Evolutionary conservation across 2,329 filamentous ascomycete genomes (phyloP).

Genomic region (Aulographum hederae): DNA sequence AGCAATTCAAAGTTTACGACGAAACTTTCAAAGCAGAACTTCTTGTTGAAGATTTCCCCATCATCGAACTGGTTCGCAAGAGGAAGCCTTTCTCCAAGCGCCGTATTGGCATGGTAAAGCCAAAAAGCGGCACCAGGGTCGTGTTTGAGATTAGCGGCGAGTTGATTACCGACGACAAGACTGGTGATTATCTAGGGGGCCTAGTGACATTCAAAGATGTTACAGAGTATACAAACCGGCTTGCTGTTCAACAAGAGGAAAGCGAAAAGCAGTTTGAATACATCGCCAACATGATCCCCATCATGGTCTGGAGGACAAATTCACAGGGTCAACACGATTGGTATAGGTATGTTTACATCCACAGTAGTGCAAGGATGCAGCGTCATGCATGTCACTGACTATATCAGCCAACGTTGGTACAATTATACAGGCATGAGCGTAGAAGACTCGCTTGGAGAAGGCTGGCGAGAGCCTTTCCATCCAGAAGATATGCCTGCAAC

Average conservation of each 20-base stretch:
- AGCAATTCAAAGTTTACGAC: slow-evolving; percentile 42
- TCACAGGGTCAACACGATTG: slow-evolving; percentile 52
- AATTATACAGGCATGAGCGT: slow-evolving; percentile 53
- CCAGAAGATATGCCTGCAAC: slow-evolving; percentile 47
- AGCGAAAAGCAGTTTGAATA: slow-evolving; percentile 58
- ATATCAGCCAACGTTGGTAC: slow-evolving; percentile 61
- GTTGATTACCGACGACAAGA: slow-evolving; percentile 44
- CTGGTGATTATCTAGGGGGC: slow-evolving; percentile 55
- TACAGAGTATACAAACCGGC: slow-evolving; percentile 49
- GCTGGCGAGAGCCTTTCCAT: slow-evolving; percentile 49
- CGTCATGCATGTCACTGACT: no score
- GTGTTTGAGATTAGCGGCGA: slow-evolving; percentile 51
- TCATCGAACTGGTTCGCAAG: slow-evolving; percentile 43
- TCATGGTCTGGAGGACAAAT: slow-evolving; percentile 52
- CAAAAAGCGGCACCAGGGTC: slow-evolving; percentile 30
- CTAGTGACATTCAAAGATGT: slow-evolving; percentile 57
- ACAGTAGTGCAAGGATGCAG: no score
- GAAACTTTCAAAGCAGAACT: slow-evolving; percentile 46
- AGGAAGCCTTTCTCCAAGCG: slow-evolving; percentile 39
- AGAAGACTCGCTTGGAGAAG: slow-evolving; percentile 42
- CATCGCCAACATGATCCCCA: slow-evolving; percentile 47
- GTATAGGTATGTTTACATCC: no score
- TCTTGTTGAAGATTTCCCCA: slow-evolving; percentile 43
- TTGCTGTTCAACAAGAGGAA: slow-evolving; percentile 48
- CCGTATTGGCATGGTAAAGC: slow-evolving; percentile 45